Evolutionary conservation across 768 basidiomycete species (phyloP).

Genomic region (Phylloporus scabripes): DNA sequence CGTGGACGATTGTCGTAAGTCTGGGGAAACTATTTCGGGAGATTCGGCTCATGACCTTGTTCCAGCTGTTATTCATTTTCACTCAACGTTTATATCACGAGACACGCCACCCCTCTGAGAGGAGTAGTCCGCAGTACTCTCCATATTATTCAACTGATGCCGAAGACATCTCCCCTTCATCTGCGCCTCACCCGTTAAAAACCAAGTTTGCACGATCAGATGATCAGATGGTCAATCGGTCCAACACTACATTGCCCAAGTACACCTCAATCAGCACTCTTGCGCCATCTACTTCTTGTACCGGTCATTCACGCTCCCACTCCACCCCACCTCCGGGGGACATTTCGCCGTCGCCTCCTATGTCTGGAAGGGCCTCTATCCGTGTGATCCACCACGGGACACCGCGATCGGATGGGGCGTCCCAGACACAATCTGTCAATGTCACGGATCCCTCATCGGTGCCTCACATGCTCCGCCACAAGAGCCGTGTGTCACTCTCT

Average conservation of each 20-base stretch:
- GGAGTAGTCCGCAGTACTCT: slow-evolving; percentile 8
- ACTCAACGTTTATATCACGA: slow-evolving; percentile 13
- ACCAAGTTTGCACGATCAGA: slow-evolving; percentile 12
- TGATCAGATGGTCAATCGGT: slow-evolving; percentile 18
- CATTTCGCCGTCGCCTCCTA: slow-evolving; percentile 7
- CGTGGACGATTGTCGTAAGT: slow-evolving; percentile 50
- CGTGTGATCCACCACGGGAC: slow-evolving; percentile 7
- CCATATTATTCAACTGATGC: slow-evolving; percentile 19
- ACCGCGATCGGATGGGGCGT: slow-evolving; percentile 4
- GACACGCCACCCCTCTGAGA: slow-evolving; percentile 15
- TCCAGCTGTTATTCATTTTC: slow-evolving; percentile 22
- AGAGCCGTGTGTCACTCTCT: slow-evolving; percentile 14
- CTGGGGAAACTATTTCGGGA: not conserved
- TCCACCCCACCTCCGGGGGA: slow-evolving; percentile 11
- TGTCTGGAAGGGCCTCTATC: slow-evolving; percentile 12
- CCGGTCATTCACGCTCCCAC: slow-evolving; percentile 19
- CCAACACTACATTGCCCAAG: slow-evolving; percentile 20
- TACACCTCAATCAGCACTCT: slow-evolving; percentile 26
- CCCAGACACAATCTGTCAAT: slow-evolving; percentile 11
- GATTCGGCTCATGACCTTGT: slow-evolving; percentile 5
- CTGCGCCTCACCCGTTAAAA: slow-evolving; percentile 10
- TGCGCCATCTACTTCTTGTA: slow-evolving; percentile 23
- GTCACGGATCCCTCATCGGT: slow-evolving; percentile 3
- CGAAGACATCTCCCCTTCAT: slow-evolving; percentile 10
- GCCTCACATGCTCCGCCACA: slow-evolving; percentile 23